These are phyloP conservation scores for Platanus orientalis DNA, from an alignment of 164 flowering plant species.

Conservation along the genomic window DNA sequence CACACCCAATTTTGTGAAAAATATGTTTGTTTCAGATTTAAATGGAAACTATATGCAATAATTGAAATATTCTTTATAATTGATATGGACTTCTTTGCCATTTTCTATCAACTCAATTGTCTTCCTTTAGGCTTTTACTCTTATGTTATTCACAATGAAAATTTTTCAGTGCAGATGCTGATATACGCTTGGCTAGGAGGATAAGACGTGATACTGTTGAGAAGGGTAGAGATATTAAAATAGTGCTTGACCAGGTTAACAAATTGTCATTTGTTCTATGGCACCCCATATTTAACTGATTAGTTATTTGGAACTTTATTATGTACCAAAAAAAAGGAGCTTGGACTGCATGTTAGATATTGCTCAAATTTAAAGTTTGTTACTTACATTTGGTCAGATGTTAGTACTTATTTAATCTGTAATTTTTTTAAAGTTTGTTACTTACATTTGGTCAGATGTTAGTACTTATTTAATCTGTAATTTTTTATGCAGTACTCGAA, in stretches of 20 bases:
- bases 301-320: too few species aligned
- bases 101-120: too few species aligned
- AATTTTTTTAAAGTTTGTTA: neutral
- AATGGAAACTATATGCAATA: too few species aligned
- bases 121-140: constrained; percentile 11
- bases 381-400: neutral
- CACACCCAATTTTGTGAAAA: too few species aligned
- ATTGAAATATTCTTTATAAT: too few species aligned
- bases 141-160: constrained; percentile 39
- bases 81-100: too few species aligned
- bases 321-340: too few species aligned
- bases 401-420: constrained; percentile 2
- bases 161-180: constrained; percentile 95
- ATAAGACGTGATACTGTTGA: constrained; percentile 93
- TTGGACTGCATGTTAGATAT: too few species aligned
- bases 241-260: constrained; percentile 84
- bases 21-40: too few species aligned
- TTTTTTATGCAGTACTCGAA: constrained; percentile 78
- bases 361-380: neutral
- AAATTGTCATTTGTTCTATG: neutral
- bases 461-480: constrained; percentile 1
- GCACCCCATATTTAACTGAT: too few species aligned
- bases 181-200: constrained; percentile 93
- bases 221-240: constrained; percentile 79
- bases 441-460: neutral